These are phyloP conservation scores for Tricholoma flavovirens DNA, from an alignment of 768 basidiomycete genomes.

Conservation along the genomic window DNA sequence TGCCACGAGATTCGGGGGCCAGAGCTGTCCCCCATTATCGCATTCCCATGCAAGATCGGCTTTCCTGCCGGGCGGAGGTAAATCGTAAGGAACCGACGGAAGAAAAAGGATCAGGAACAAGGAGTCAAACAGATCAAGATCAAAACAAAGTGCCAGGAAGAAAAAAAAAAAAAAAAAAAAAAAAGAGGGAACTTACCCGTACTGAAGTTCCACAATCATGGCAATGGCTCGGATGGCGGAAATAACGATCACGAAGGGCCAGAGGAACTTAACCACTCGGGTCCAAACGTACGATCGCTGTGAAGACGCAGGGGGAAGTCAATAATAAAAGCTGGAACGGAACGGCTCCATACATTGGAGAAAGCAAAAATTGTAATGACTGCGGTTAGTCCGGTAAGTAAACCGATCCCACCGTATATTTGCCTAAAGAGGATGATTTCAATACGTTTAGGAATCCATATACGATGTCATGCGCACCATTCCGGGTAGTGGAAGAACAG, in stretches of 20 bases:
- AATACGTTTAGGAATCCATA: conserved; percentile 18
- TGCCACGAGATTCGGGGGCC: conserved; percentile 39
- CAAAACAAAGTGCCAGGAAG: not conserved
- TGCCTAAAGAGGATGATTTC: conserved; percentile 40
- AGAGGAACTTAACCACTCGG: conserved; percentile 56
- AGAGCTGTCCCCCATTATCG: conserved; percentile 61
- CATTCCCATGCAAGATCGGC: conserved; percentile 72
- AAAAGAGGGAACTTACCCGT: conserved; percentile 45
- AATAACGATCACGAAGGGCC: conserved; percentile 68
- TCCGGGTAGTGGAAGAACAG: conserved; percentile 62
- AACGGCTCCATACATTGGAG: conserved; percentile 46
- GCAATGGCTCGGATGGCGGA: conserved; percentile 58
- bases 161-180: conserved; percentile 12
- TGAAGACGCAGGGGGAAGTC: conserved; percentile 16
- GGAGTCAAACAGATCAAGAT: conserved; percentile 3
- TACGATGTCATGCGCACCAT: conserved; percentile 38
- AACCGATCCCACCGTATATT: conserved; percentile 63
- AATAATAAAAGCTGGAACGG: conserved; percentile 7
- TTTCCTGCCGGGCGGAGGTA: conserved; percentile 36
- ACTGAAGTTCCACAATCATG: conserved; percentile 69
- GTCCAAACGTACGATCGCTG: conserved; percentile 70
- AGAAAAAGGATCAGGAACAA: conserved; percentile 3
- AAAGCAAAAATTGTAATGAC: conserved; percentile 53
- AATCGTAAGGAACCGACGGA: conserved; percentile 13
- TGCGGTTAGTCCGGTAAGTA: conserved; percentile 47